A percentile compares a stretch with the other conserved stretches of the same genome.
phyloP scores from a whole-genome alignment of 2,329 filamentous ascomycete genomes.

The Teratosphaeria destructans region DNA sequence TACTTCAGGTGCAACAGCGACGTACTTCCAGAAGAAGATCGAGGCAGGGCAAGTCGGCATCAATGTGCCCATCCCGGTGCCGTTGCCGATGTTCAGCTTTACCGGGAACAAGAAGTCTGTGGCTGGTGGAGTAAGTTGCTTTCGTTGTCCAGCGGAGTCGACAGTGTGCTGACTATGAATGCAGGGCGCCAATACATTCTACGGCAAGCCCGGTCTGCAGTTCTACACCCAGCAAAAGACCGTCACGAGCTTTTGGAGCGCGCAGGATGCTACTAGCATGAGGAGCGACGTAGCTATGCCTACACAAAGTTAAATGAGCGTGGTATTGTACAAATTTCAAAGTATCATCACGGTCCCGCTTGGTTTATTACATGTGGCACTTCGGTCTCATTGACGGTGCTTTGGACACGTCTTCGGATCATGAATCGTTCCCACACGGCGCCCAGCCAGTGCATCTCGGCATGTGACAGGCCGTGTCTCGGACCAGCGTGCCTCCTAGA shows the following conservation, averaged over 20 bases:
- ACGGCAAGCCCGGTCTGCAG: conserved; percentile 80
- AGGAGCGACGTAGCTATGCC: conserved; percentile 90
- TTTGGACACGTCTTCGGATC: not conserved
- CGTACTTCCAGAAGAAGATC: conserved; percentile 68
- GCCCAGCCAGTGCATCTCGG: not conserved
- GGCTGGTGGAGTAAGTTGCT: conserved; percentile 53
- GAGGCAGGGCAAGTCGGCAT: conserved; percentile 79
- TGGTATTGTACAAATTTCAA: not conserved
- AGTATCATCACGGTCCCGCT: not conserved
- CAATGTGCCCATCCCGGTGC: conserved; percentile 67
- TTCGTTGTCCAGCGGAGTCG: not conserved
- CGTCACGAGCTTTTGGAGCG: conserved; percentile 83
- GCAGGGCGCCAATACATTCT: conserved; percentile 80
- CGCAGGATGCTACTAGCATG: conserved; percentile 70
- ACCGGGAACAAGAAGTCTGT: conserved; percentile 74
- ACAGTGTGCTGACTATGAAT: not conserved
- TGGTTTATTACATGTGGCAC: not conserved
- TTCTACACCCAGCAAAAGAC: conserved; percentile 99
- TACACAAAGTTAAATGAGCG: conserved; percentile 36
- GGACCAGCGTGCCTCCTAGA: not conserved
- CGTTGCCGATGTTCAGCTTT: conserved; percentile 29
- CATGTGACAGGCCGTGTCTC: not conserved
- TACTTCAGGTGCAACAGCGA: conserved; percentile 63
- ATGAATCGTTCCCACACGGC: not conserved
- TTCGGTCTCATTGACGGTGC: not conserved